Base-by-base conservation (phyloP, 768 basidiomycete species). In the Kwoniella pini region DNA sequence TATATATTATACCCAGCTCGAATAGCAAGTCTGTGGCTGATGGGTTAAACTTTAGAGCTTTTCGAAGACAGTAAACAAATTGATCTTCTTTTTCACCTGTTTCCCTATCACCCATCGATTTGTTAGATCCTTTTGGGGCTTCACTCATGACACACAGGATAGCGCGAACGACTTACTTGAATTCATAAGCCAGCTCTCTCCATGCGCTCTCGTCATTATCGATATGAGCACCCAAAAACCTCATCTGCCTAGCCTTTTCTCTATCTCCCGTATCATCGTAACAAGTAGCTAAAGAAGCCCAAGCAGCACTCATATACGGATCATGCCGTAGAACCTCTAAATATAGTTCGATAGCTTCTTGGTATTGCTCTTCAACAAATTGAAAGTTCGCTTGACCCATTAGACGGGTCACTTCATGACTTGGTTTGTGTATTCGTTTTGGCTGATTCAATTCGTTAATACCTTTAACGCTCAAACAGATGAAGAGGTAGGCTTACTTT, bases 301-400 rank as follows among this genome's bases (percentile, higher is more conserved):
- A 99, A 1, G 92, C 89, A 1, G 85, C 80, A 0, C 83, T 81
- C 1, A 91, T 88, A 17, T 89, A 85, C 1, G 94, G 91, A 74
- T 99, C 95, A 57, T 93, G 90, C 9, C 91, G 85, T 54, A 99
- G 91, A 65, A 96, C 90, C 72, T 98, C 91, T 73, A 88, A 87
- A 85, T 93, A 89, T 24, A 87, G 83, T 19, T 85, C 84, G 33
- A 91, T 86, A 0, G 91, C 87, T 66, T 87, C 83, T 2, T 82
- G 79, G 9, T 86, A 79, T 56, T 90, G 79, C 61, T 81, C 84
- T 68, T 88, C 85, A 50, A 94, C 85, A 76, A 90, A 96, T 2
- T 88, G 88, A 70, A 89, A 85, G 72, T 93, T 94, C 21, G 90
- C 94, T 55, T 88, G 86, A 26, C 91, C 91, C 51, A 97, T 85